These are phyloP conservation scores for Trichoderma erinaceum DNA, from an alignment of 495 filamentous ascomycete species.

Conservation along the genomic window DNA sequence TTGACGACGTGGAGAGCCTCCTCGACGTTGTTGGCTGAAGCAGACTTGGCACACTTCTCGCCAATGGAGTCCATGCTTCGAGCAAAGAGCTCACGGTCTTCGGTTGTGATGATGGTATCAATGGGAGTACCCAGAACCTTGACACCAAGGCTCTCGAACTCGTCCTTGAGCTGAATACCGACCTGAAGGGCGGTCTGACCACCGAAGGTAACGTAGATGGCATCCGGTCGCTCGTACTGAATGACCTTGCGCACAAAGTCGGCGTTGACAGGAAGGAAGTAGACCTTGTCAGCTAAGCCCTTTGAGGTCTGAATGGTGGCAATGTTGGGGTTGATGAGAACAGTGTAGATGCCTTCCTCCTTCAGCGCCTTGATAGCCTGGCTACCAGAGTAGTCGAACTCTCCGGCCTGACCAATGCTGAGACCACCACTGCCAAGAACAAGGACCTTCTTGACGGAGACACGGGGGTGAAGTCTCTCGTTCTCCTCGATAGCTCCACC, in stretches of 20 bases:
- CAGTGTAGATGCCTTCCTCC: slow-evolving; percentile 87
- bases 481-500: slow-evolving; percentile 77
- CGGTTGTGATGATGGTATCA: slow-evolving; percentile 95
- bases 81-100: slow-evolving; percentile 94
- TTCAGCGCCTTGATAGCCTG: slow-evolving; percentile 95
- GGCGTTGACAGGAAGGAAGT: slow-evolving; percentile 94
- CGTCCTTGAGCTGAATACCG: slow-evolving; percentile 92
- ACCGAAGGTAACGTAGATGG: slow-evolving; percentile 93
- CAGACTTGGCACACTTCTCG: slow-evolving; percentile 96
- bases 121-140: slow-evolving; percentile 94
- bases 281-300: slow-evolving; percentile 94
- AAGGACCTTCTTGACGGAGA: slow-evolving; percentile 86
- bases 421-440: slow-evolving; percentile 90
- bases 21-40: slow-evolving; percentile 77
- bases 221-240: slow-evolving; percentile 82
- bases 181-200: slow-evolving; percentile 93
- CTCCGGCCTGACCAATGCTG: slow-evolving; percentile 93
- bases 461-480: slow-evolving; percentile 62
- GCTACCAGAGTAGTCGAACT: slow-evolving; percentile 97
- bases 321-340: slow-evolving; percentile 98
- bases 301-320: slow-evolving; percentile 98
- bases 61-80: slow-evolving; percentile 97
- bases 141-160: slow-evolving; percentile 85
- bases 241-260: slow-evolving; percentile 98
- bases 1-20: slow-evolving; percentile 81